Percentiles rank a stretch among this genome's conserved stretches.
Conservation (phyloP, 257 asterid genomes). For the Rehmannia glutinosa region DNA sequence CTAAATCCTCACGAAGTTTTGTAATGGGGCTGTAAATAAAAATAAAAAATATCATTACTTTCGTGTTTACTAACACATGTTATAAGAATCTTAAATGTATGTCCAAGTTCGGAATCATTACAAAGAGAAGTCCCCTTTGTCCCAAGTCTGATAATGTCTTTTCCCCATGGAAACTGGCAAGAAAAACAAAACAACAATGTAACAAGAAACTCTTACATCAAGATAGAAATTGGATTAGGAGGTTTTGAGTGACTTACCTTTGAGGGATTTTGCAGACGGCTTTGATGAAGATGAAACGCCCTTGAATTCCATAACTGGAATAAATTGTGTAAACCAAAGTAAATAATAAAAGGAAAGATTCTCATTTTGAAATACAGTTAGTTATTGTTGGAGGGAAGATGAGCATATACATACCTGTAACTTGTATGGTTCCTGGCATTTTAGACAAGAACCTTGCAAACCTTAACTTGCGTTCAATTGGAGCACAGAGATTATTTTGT, state of each 20-base stretch:
- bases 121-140: constrained; percentile 78
- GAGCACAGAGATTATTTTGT: too few species aligned
- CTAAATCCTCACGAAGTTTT: constrained; percentile 60
- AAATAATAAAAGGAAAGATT: background rate
- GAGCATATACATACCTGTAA: constrained; percentile 49
- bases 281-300: constrained; percentile 53
- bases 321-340: background rate
- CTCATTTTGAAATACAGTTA: background rate
- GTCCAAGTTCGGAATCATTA: constrained; percentile 40
- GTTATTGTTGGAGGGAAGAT: background rate
- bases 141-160: constrained; percentile 65
- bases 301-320: constrained; percentile 76
- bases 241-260: constrained; percentile 36
- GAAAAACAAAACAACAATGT: background rate
- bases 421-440: constrained; percentile 94
- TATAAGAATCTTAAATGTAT: constrained; percentile 8
- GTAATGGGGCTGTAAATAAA: constrained; percentile 69
- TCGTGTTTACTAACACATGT: background rate
- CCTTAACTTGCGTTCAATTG: too few species aligned
- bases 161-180: constrained; percentile 83
- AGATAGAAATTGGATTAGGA: background rate
- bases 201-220: background rate
- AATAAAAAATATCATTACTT: background rate
- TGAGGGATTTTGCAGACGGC: constrained; percentile 52
- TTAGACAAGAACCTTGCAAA: too few species aligned